These are phyloP conservation scores for Chrysosphaeria jannelii DNA, from an alignment of 2,329 filamentous ascomycete genomes.

Conservation along the genomic window DNA sequence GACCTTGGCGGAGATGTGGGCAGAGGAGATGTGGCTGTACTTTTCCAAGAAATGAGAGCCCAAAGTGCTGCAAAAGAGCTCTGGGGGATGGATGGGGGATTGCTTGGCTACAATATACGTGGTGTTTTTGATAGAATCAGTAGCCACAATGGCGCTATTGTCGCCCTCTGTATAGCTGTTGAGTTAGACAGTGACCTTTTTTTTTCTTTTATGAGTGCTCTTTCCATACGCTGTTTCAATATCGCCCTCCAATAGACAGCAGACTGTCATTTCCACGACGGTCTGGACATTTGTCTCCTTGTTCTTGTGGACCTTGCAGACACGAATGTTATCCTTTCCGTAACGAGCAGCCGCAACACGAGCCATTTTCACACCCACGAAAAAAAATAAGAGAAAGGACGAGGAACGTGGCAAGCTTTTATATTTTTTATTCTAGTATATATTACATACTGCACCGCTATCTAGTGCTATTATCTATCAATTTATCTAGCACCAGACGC, in stretches of 20 bases:
- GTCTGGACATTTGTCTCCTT: constrained; percentile 47
- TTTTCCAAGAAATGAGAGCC: constrained; percentile 67
- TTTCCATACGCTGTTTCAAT: constrained; percentile 46
- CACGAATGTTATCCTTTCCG: constrained; percentile 92
- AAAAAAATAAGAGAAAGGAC: background rate
- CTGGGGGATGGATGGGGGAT: constrained; percentile 70
- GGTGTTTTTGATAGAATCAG: constrained; percentile 95
- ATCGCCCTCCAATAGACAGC: constrained; percentile 71
- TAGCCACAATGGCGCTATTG: constrained; percentile 85
- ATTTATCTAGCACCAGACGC: too few species aligned
- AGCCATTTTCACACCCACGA: constrained; percentile 21
- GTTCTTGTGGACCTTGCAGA: constrained; percentile 80
- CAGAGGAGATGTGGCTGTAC: constrained; percentile 66
- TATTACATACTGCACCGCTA: too few species aligned
- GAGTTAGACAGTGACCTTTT: background rate
- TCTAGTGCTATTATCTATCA: too few species aligned
- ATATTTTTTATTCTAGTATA: too few species aligned
- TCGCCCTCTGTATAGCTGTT: constrained; percentile 68
- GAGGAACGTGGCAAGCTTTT: background rate
- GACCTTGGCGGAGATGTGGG: constrained; percentile 53
- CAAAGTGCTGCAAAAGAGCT: constrained; percentile 65
- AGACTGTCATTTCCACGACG: constrained; percentile 84
- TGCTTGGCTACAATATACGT: constrained; percentile 88
- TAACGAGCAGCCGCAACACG: constrained; percentile 36
- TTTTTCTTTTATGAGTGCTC: too few species aligned